Conservation (phyloP, 768 basidiomycete genomes). For the Paxillus involutus region DNA sequence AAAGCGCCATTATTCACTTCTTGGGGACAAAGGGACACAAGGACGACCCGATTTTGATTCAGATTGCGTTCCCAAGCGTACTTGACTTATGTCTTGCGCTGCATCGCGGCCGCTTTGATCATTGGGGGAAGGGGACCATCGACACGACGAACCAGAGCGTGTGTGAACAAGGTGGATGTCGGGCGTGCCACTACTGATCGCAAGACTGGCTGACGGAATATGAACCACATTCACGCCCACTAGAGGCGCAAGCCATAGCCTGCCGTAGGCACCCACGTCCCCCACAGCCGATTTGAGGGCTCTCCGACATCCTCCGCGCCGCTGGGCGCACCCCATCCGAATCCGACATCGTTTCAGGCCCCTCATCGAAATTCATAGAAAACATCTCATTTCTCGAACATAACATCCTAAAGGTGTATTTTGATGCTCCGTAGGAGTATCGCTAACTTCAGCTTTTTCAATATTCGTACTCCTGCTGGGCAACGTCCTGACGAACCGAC, state of each 20-base stretch:
- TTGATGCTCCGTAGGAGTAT: no score
- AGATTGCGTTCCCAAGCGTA: conserved; percentile 36
- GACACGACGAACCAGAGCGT: conserved; percentile 36
- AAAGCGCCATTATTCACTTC: conserved; percentile 25
- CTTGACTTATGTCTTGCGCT: conserved; percentile 23
- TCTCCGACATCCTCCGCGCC: conserved; percentile 28
- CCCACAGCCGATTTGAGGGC: conserved; percentile 20
- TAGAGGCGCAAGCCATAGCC: conserved; percentile 45
- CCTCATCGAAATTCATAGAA: conserved; percentile 43
- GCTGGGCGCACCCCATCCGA: conserved; percentile 24
- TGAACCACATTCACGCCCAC: conserved; percentile 1
- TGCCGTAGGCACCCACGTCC: conserved; percentile 41
- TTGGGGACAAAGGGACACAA: conserved; percentile 26
- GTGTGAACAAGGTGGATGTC: conserved; percentile 34
- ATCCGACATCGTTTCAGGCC: conserved; percentile 36
- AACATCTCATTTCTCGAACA: conserved; percentile 45
- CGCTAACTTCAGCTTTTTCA: no score
- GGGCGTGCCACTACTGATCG: background rate
- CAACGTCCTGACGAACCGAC: no score
- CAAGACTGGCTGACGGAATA: background rate
- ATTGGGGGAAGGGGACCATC: no score
- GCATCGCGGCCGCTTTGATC: no score
- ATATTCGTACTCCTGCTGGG: no score
- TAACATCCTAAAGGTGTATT: background rate
- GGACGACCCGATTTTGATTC: conserved; percentile 36